phyloP scores from a whole-genome alignment of 2,329 filamentous ascomycete species.

The Apiospora saccharicola region DNA sequence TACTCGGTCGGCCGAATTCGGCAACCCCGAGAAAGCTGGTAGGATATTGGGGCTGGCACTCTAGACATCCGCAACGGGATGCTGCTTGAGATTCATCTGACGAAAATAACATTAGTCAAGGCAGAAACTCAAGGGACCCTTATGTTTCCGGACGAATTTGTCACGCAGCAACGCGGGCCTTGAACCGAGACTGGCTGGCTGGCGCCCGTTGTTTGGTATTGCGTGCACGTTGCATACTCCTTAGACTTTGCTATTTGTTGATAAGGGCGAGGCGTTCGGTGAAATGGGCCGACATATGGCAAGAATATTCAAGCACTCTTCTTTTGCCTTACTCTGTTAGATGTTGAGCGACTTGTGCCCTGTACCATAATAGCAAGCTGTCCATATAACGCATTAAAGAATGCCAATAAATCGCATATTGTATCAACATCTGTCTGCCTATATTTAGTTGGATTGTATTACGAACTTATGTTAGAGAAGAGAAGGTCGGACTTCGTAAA shows the following conservation, averaged over 20 bases:
- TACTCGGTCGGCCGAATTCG: constrained; percentile 36
- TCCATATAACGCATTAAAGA: neutral
- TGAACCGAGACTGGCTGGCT: neutral
- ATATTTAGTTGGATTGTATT: neutral
- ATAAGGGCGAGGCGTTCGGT: constrained; percentile 23
- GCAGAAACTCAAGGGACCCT: neutral
- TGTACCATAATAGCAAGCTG: neutral
- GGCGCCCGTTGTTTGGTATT: neutral
- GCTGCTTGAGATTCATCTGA: neutral
- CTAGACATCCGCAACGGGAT: constrained; percentile 4
- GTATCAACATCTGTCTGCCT: neutral
- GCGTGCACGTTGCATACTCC: neutral
- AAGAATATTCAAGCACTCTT: neutral
- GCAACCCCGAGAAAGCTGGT: constrained; percentile 29
- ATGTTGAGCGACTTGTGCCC: neutral
- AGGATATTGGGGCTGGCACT: constrained; percentile 27
- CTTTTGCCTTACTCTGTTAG: neutral
- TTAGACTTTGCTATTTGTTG: neutral
- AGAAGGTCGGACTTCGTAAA: neutral
- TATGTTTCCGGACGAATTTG: neutral
- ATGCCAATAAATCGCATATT: constrained; percentile 1
- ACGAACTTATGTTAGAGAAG: neutral
- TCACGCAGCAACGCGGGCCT: neutral
- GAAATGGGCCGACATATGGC: constrained; percentile 7
- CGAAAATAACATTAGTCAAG: neutral